Base-by-base conservation (phyloP, 2,329 filamentous ascomycete genomes). In the Pseudogymnoascus sp. region DNA sequence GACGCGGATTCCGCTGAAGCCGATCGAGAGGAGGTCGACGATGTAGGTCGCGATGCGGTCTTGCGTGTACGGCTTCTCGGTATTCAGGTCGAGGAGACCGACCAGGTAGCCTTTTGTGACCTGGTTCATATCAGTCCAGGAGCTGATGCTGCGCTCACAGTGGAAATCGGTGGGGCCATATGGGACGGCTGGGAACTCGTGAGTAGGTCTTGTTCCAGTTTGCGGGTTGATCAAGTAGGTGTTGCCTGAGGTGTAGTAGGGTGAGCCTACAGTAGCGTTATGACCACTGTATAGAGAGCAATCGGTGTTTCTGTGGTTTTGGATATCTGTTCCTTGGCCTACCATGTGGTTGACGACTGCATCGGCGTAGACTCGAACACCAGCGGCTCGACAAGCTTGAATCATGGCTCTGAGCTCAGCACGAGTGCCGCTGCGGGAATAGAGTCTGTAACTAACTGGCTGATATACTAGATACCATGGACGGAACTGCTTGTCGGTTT, bases 111-210 rank as follows among this genome's bases (percentile, higher is more conserved):
- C 69, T 33, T 71, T 69, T 16, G 69, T 71, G 6, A 71, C 68
- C 52, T 70, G 60, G 4, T 70, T 62, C 40, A 70, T 71, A 35
- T 71, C 69, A 1, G 66, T 72, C 70, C 69, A 72, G 25, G 65
- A 67, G 49, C 66, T 69, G 18, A 72, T 66, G 6, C 49, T 61
- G 28, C 67, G 63, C 61, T 72, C 70, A 61, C 70, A 72, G 62
- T 71, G 70, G 63, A 71, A 72, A 60, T 72, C 71, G 6, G 67
- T 71, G n/a, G 71, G 70, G 11, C 70, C 71, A 25, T 68, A 72
- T 12, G 71, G 71, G 14, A 72, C 71, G n/a, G 70, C 64, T 4
- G 71, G 70, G 61, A 68, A 71, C 41, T 72, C 70, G 21, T 71
- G 63, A 2, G 70, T 68, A 8, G 70, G 68, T 40, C 71, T 63